These are phyloP conservation scores for Boletus sp. DNA, from an alignment of 768 basidiomycete species.

Conservation along the genomic window DNA sequence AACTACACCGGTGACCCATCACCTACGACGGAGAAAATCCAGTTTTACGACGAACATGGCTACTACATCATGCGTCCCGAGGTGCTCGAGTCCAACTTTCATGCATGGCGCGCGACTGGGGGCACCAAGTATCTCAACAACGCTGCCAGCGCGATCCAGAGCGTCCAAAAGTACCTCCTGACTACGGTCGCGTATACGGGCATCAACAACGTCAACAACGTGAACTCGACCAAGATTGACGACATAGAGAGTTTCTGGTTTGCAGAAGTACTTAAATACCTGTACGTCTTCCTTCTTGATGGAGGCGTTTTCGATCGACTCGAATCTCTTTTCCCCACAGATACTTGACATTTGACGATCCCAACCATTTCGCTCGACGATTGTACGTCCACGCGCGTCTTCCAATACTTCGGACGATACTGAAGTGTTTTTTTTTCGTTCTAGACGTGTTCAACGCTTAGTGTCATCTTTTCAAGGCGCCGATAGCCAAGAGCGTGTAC, in stretches of 20 bases:
- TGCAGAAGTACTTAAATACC: constrained; percentile 73
- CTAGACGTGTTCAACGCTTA: constrained; percentile 72
- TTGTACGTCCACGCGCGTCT: constrained; percentile 36
- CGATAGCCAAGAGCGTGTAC: too few relatives aligned
- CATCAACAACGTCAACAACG: constrained; percentile 54
- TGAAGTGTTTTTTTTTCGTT: neutral
- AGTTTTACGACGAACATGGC: constrained; percentile 61
- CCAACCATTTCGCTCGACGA: constrained; percentile 58
- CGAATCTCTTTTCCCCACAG: constrained; percentile 29
- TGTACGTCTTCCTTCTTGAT: constrained; percentile 40
- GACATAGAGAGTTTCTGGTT: constrained; percentile 70
- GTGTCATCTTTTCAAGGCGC: constrained; percentile 52
- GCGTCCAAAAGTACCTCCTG: constrained; percentile 56
- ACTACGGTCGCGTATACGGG: constrained; percentile 52
- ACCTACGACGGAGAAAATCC: constrained; percentile 37
- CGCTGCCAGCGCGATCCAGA: constrained; percentile 54
- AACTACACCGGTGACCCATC: constrained; percentile 53
- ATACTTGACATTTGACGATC: constrained; percentile 75
- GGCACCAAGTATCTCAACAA: constrained; percentile 54
- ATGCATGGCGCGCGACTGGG: too few relatives aligned
- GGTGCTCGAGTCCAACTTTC: too few relatives aligned
- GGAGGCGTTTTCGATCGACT: neutral
- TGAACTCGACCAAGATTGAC: constrained; percentile 44
- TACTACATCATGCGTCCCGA: constrained; percentile 51
- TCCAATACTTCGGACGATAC: neutral